Base-by-base conservation (phyloP, 805 yeast genomes). In the Kazachstania taianensis region DNA sequence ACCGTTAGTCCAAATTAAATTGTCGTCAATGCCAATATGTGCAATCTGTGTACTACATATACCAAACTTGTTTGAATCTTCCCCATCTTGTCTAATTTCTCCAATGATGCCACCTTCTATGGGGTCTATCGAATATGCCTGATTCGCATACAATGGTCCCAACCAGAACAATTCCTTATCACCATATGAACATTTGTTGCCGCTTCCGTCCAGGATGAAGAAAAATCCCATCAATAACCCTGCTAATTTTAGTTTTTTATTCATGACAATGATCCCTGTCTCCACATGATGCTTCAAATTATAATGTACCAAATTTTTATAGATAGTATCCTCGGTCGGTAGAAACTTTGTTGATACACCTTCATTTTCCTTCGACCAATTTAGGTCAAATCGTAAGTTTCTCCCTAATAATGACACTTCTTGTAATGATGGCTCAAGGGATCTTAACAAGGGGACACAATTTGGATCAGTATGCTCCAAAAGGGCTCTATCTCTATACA, bases 81-180 rank as follows among this genome's bases (percentile, higher is more conserved):
- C 17, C 27, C 23, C 36, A 18, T n/a, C 23, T 28, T 40, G 41
- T 1, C 50, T 46, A 16, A 62, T 9, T 22, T 56, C 52, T 14
- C 69, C 69, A 20, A 62, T 48, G 4, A 63, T 45, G 3, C 62
- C 61, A 17, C 67, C 66, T 38, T 52, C 57, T 10, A 48, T 37
- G 9, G 57, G 47, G 41, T 63, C 57, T 25, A 65, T 59, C 10
- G 57, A 56, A 42, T 62, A 65, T 20, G 55, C 53, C 35, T 57
- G 52, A 12, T 66, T 67, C 8, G 58, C 43, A 30, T 66, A 59
- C 4, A 70, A 45, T 52, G 74, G 71, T 2, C 82, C 82, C 22
- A 81, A 50, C 89, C 89, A 80, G 49, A 79, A 76, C 43, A 80
- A 61, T 50, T 81, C 92, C 46, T 81, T 81, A 43, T 81, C 89